Conservation (phyloP, 768 basidiomycete genomes). For the Russula ochroleuca region DNA sequence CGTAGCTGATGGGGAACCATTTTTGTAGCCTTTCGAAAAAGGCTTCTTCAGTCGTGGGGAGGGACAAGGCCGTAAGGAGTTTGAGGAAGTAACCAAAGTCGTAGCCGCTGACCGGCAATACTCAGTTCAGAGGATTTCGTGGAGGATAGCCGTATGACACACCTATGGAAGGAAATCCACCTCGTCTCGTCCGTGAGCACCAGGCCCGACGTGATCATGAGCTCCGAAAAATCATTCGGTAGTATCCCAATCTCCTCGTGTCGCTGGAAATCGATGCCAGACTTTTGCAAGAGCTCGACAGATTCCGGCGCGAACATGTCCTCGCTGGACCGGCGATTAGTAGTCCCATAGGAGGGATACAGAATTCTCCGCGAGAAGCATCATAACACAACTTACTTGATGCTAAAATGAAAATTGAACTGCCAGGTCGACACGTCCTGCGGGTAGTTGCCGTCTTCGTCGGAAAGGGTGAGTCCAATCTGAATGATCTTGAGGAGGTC, state of each 20-base stretch:
- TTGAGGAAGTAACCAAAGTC: constrained; percentile 99
- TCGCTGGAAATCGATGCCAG: constrained; percentile 92
- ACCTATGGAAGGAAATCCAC: constrained; percentile 99
- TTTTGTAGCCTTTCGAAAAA: constrained; percentile 84
- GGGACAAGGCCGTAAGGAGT: constrained; percentile 76
- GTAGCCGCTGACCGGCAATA: constrained; percentile 65
- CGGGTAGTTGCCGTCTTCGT: constrained; percentile 90
- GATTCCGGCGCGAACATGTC: constrained; percentile 99
- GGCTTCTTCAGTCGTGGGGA: constrained; percentile 83
- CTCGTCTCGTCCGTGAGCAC: constrained; percentile 83
- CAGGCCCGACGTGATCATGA: constrained; percentile 94
- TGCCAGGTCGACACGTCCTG: constrained; percentile 95
- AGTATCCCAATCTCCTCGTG: constrained; percentile 89
- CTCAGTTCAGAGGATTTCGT: background rate
- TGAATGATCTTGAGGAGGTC: constrained; percentile 98
- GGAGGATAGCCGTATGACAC: constrained; percentile 33
- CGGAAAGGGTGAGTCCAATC: constrained; percentile 89
- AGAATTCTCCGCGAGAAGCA: background rate
- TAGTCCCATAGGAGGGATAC: background rate
- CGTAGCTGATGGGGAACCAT: constrained; percentile 97
- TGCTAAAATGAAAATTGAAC: constrained; percentile 94
- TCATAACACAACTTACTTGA: constrained; percentile 54
- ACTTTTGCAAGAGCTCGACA: constrained; percentile 89
- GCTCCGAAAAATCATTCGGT: constrained; percentile 93
- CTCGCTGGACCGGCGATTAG: constrained; percentile 50